Base-by-base conservation (phyloP, 768 basidiomycete species). In the Collybia mongolica region DNA sequence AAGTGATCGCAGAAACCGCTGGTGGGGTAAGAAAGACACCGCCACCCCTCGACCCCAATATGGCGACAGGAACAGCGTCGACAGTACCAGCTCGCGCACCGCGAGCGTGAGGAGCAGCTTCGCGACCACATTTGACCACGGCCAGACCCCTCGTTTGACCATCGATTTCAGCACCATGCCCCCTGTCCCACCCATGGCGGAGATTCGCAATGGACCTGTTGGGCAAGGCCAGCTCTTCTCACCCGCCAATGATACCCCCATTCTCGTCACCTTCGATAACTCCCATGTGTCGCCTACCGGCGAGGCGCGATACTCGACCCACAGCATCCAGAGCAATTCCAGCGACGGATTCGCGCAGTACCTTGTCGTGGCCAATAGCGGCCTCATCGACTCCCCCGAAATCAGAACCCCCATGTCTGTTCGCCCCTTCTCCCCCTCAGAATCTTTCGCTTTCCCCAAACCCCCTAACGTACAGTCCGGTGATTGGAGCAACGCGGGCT, bases 381-480 rank as follows among this genome's bases (percentile, higher is more conserved):
- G 28, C 28, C 60, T 64, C 42, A 17, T 53, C 18, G 60, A 62
- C 11, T 40, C 43, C 28, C 58, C 61, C n/a, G 69, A 68, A 44
- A 42, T 52, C n/a, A 51, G 61, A 3, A 76, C 81, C 0, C 80
- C 82, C 19, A 81, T 86, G 73, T 81, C 75, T 35, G 82, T 83
- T 17, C 80, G 81, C 36, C 83, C 83, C 2, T 86, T 84, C 69
- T 80, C 83, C 0, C 81, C 83, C 9, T 78, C 79, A 15, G 86
- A 88, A 61, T 77, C 80, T 4, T 88, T 84, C 65, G 65, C 81
- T 7, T 88, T 88, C 72, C 86, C 86, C 2, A 79, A 78, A 48
- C 86, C 86, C 2, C 84, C 83, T 3, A 58, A 54, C 22, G 45
- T 57, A 32, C 67, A 49, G 59, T 61, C 39, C 2, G 54, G 57